These are phyloP conservation scores for Neurospora cerealis DNA, from an alignment of 495 filamentous ascomycete genomes.

Conservation along the genomic window DNA sequence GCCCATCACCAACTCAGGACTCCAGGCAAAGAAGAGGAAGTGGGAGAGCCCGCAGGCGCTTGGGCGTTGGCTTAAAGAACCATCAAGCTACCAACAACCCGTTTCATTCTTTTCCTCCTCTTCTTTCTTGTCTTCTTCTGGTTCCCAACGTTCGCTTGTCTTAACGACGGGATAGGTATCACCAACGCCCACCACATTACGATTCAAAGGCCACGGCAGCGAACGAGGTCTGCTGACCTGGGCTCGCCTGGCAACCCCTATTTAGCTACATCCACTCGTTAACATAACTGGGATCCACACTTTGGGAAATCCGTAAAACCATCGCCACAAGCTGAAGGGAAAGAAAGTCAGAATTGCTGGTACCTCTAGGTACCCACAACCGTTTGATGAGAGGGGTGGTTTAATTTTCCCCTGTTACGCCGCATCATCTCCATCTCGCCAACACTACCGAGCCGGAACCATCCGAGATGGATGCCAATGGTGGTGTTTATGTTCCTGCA, in stretches of 20 bases:
- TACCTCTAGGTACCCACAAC: background rate
- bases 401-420: background rate
- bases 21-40: background rate
- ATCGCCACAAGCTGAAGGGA: background rate
- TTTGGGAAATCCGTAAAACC: background rate
- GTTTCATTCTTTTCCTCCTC: background rate
- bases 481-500: background rate
- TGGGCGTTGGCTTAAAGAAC: background rate
- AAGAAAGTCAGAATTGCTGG: background rate
- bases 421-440: background rate
- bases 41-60: background rate
- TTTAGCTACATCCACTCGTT: background rate
- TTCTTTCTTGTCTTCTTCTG: background rate
- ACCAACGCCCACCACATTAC: background rate
- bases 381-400: background rate
- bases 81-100: background rate
- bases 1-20: background rate
- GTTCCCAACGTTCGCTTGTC: background rate
- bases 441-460: background rate
- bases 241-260: background rate
- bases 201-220: background rate
- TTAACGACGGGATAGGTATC: background rate
- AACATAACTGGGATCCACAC: background rate
- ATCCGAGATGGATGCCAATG: background rate
- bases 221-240: background rate